Base-by-base conservation (phyloP, 2,329 filamentous ascomycete species). In the Chalaropsis ovoidea region DNA sequence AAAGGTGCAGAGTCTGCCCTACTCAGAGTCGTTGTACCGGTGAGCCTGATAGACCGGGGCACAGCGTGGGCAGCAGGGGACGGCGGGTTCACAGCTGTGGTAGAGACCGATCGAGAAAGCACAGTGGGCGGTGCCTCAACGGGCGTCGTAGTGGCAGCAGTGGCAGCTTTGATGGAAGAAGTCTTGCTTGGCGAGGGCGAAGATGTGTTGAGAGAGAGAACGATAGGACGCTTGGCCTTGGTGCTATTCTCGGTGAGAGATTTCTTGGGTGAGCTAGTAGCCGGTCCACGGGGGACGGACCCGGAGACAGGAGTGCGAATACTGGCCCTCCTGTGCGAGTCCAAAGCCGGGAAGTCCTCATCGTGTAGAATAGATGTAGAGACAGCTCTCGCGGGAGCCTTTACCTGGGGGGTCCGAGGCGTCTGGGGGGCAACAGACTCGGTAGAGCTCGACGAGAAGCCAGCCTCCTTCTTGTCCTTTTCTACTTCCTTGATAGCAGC, bases 301-400 rank as follows among this genome's bases (percentile, higher is more conserved):
- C 17, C 15, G 6, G 54, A 45, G 35, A 65, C 41, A 27, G 63
- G 56, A 15, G 63, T 49, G 43, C 63, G 66, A 22, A 63, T 35
- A 19, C 24, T 42, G 6, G 43, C 24, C 17, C 52, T 22, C 31
- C 65, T 65, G 15, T 45, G 62, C 17, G 58, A 63, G 43, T 56
- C 66, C 31, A 67, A 54, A 43, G 63, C 63, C 11, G 85, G 85
- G 69, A 86, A 87, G 69, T 87, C 84, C 69, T 86, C 83, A 27
- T 85, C 81, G 67, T 84, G 79, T 56, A 85, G 72, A 39, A 80
- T 62, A 3, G 35, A 42, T 41, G 31, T 62, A 11, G 61, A 24
- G 3, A 47, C 24, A 47, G 65, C 61, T 58, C 64, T 69, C 63
- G 68, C 70, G 0, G 69, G 42, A 58, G 70, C 69, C 62, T 68